These are phyloP conservation scores for Phytophthora boehmeriae DNA, from an alignment of 352 stramenopile species.

Conservation along the genomic window DNA sequence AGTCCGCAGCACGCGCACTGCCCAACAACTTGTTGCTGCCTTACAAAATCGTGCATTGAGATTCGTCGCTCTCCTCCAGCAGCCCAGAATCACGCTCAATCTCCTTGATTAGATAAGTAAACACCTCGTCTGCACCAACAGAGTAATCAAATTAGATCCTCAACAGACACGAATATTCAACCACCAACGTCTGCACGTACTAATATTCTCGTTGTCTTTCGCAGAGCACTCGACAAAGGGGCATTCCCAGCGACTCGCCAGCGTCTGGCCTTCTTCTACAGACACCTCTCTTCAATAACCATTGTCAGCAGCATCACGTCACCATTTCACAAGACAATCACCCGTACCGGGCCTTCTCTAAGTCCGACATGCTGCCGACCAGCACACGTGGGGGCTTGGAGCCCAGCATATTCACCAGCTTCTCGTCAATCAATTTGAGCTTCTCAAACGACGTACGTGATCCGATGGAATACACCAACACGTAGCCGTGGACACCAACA, in stretches of 20 bases:
- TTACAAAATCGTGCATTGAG: constrained; percentile 84
- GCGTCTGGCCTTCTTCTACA: constrained; percentile 83
- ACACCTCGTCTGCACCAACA: constrained; percentile 77
- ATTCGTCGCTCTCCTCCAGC: constrained; percentile 80
- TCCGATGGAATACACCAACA: constrained; percentile 95
- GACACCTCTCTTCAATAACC: constrained; percentile 67
- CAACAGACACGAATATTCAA: too few relatives aligned
- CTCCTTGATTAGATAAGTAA: constrained; percentile 91
- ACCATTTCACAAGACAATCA: background rate
- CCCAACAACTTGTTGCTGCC: background rate
- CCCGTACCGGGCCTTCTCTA: constrained; percentile 85
- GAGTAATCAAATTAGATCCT: constrained; percentile 8
- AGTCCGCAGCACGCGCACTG: constrained; percentile 4
- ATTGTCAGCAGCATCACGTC: constrained; percentile 11
- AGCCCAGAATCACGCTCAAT: constrained; percentile 89
- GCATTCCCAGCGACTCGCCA: constrained; percentile 91
- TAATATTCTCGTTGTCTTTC: constrained; percentile 92
- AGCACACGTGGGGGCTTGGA: constrained; percentile 94
- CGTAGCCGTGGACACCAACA: constrained; percentile 95
- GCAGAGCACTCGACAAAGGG: constrained; percentile 96
- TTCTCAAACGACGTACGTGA: constrained; percentile 94
- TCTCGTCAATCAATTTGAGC: constrained; percentile 95
- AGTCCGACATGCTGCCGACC: constrained; percentile 95
- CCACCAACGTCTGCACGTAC: constrained; percentile 57
- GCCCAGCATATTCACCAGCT: constrained; percentile 94